Base-by-base conservation (phyloP, 2,329 filamentous ascomycete species). In the Neophaeococcomyces aloes region DNA sequence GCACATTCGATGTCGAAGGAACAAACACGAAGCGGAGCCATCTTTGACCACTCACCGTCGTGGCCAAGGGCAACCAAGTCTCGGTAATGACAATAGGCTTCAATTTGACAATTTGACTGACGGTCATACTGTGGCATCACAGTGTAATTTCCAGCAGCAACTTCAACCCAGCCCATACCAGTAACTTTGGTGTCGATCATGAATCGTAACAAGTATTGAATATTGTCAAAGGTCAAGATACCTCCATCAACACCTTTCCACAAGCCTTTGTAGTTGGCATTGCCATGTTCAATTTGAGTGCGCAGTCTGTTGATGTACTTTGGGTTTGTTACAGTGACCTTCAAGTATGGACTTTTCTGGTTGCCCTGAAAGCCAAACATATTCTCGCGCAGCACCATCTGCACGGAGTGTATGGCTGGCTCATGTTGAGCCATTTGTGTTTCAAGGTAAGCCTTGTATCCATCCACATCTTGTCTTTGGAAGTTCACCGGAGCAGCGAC, bases 1-100 rank as follows among this genome's bases (percentile, higher is more conserved):
- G 91, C 91, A 63, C 91, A 98, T 64, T 98, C 91, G 55, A 98
- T 98, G 76, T 98, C 91, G 58, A 98, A 96, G 3, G 91, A 96
- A 35, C 98, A 66, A 36, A 94, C 83, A 48, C 91, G 80, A 3
- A 98, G 70, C 0, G 91, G 91, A 0, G 93, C 91, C 81, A 96
- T 95, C 66, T 95, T 98, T 21, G 86, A 86, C 87, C 89, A 98
- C 60, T 96, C 88, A 14, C 88, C 89, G 53, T 91, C 83, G 2
- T 88, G 79, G 38, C 84, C 78, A 62, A 96, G 89, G 7, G 91
- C 80, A 50, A 95, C 79, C 7, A 98, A 69, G 56, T 96, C 81
- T 46, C 71, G 69, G 57, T 93, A 94, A 60, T 83, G 80, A 44
- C 94, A 77, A 53, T 81, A 75, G 10, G 89, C 91, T 65, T 98